Conservation (phyloP, 345 rosid genomes). For the Eucalyptus pauciflora region DNA sequence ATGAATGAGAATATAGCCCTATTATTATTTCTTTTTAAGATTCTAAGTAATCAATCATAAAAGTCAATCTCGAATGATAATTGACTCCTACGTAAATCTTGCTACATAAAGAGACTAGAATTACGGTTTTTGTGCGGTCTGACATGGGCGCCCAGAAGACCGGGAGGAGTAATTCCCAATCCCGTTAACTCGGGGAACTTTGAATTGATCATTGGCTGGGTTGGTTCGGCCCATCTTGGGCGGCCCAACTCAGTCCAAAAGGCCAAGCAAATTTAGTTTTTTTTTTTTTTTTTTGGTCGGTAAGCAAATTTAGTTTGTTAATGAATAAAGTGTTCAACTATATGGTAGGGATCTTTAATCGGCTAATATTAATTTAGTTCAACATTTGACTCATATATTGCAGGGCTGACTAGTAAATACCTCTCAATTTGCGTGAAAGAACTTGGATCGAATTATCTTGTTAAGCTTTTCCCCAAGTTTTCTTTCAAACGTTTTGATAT, state of each 20-base stretch:
- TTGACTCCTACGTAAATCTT: neutral
- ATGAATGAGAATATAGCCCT: neutral
- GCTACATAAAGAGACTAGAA: neutral
- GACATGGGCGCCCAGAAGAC: neutral
- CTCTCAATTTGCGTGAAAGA: neutral
- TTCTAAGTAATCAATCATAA: neutral
- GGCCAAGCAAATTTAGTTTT: neutral
- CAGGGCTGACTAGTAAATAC: neutral
- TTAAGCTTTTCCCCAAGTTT: neutral
- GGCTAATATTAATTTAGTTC: neutral
- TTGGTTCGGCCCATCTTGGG: neutral
- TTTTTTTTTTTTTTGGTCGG: too few relatives aligned
- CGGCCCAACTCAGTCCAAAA: neutral
- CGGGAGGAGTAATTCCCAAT: neutral
- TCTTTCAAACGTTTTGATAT: neutral
- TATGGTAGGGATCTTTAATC: neutral
- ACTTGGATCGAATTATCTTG: neutral
- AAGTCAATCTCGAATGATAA: neutral
- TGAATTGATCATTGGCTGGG: neutral
- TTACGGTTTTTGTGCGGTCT: neutral
- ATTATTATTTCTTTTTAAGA: neutral
- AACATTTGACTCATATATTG: neutral
- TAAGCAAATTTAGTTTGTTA: neutral
- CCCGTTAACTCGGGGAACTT: neutral
- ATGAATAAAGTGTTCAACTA: neutral